Evolutionary conservation across 2,329 filamentous ascomycete genomes (phyloP), one percentile per base, ranked within the genome.

Genomic region (Fusarium sp.): DNA sequence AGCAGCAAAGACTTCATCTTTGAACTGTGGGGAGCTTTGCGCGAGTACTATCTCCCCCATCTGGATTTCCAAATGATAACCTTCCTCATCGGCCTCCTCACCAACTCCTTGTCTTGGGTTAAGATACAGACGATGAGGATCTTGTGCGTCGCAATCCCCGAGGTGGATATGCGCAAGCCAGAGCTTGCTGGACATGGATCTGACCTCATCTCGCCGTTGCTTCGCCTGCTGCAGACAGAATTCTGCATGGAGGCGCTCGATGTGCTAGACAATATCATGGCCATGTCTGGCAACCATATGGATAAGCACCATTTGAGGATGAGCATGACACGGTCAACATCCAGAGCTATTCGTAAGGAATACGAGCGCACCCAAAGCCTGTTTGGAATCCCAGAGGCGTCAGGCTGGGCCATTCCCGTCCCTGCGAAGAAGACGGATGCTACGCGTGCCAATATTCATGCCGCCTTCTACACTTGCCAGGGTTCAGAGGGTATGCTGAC

Each of bases 311-410:
- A 98, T 77, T 84, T 99, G 62, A 90, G 96, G 40, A 99, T 99
- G 97, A 98, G 95, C 80, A 98, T 99, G 94, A 95, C 94, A 6
- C 92, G 93, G 12, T 91, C 93, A 1, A 94, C 94, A 3, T 96
- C 94, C 1, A 92, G 93, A 73, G 90, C 92, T 0, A 92, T 96
- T 52, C 91, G 94, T 51, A 98, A 98, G 78, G 95, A 98, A 80
- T 98, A 97, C 74, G 95, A 97, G 77, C 91, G 93, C 23, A 97
- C 94, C 0, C 93, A 97, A 78, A 98, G 94, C 76, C 83, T 99
- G 36, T 99, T 98, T 78, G 97, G 97, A 30, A 98, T 99, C 62
- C 96, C 96, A 0, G 95, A 98, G 78, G 91, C 94, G 23, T 96
- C 94, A 15, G 96, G 96, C 2, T 99, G 96, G 96, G 96, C 96